A percentile compares a stretch with the other conserved stretches of the same genome.
Conservation (phyloP, 768 basidiomycete genomes). For the Calocera viscosa region DNA sequence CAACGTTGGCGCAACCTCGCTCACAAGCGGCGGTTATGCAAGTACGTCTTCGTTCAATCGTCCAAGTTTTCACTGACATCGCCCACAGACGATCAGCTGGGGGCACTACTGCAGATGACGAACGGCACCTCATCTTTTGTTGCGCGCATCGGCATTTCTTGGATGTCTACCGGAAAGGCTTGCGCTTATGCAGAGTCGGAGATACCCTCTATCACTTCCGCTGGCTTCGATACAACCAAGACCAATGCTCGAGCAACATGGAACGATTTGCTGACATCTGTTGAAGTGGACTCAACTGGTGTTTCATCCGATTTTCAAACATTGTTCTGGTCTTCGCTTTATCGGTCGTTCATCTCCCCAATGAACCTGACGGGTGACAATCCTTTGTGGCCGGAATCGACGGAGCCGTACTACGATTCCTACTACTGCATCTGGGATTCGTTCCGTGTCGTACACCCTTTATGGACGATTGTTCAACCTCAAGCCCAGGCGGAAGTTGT, state of each 20-base stretch:
- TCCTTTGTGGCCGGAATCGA: slow-evolving; percentile 36
- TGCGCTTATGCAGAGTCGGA: slow-evolving; percentile 23
- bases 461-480: slow-evolving; percentile 37
- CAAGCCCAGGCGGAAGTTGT: slow-evolving; percentile 38
- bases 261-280: slow-evolving; percentile 24
- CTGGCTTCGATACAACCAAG: not conserved
- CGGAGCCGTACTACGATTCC: slow-evolving; percentile 40
- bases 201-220: slow-evolving; percentile 11
- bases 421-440: slow-evolving; percentile 40
- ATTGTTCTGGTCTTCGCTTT: slow-evolving; percentile 40
- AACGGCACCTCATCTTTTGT: slow-evolving; percentile 15
- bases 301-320: slow-evolving; percentile 36
- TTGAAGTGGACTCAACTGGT: slow-evolving; percentile 26
- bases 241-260: not conserved
- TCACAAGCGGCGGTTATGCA: not conserved
- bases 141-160: slow-evolving; percentile 23
- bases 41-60: not conserved
- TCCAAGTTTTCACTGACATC: not conserved
- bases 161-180: slow-evolving; percentile 20
- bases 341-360: slow-evolving; percentile 40
- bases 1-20: not conserved
- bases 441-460: slow-evolving; percentile 41
- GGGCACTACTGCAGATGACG: not conserved
- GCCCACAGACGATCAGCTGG: not conserved
- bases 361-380: slow-evolving; percentile 41